Base-by-base conservation (phyloP, 2,329 filamentous ascomycete genomes). In the Clonostachys sp. region DNA sequence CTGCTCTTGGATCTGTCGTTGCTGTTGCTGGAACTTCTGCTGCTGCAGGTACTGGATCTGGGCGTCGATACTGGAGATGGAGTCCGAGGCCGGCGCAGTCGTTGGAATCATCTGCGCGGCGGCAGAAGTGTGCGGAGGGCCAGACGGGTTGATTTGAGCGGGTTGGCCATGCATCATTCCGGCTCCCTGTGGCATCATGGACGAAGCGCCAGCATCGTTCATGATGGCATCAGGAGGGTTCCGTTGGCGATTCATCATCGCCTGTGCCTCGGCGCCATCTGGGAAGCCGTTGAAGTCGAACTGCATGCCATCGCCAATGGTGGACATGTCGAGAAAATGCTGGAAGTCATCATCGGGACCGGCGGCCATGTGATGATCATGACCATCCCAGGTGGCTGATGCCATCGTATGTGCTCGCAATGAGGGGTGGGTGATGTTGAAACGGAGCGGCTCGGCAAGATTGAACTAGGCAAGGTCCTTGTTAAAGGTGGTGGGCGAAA, bases 31-130 rank as follows among this genome's bases (percentile, higher is more conserved):
- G 44, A 81, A 64, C 58, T 78, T 80, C 63, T 85, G 81, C 55
- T 83, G 78, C 59, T 84, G 81, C 24, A 85, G 67, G 54, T 79
- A 84, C 49, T 83, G 79, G 49, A 86, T 85, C 60, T 86, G 82
- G 34, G 81, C 80, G 59, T 86, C 81, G 53, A 86, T 73, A 47
- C 79, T 76, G 35, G 74, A 74, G 46, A 84, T 76, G 50, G 77
- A 67, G 51, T 82, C 78, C 54, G 62, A 70, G 20, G 18, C 16
- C 18, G 76, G 67, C 12, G 61, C 51, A 17, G 54, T 51, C 6
- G 67, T 66, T 42, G 63, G 66, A 49, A 72, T 75, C 56, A 70
- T 66, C 47, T 78, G 77, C 9, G 62, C 55, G 6, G 46, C 49
- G 36, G 35, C 41, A 12, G 68, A 57, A 17, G 70, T 67, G 9